Conservation (phyloP, 305 asterid genomes). For the Rubia occidens region DNA sequence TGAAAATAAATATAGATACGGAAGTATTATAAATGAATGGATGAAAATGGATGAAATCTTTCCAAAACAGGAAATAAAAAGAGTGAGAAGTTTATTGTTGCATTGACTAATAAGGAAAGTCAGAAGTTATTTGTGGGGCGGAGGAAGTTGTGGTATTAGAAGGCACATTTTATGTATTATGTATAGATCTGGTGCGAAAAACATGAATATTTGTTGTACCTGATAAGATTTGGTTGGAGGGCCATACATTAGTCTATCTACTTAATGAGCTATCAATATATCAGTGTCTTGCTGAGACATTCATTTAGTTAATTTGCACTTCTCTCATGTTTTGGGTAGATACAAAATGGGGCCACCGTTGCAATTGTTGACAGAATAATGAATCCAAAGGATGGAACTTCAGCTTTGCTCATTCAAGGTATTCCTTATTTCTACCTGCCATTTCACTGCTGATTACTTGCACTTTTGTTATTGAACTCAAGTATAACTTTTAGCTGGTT, state of each 20-base stretch:
- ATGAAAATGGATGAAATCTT: neutral
- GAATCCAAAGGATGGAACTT: slow-evolving; percentile 62
- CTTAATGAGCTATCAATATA: neutral
- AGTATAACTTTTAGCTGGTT: slow-evolving; percentile 17
- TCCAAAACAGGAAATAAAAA: neutral
- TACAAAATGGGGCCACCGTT: slow-evolving; percentile 31
- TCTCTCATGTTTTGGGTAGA: slow-evolving; percentile 37
- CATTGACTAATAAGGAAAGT: neutral
- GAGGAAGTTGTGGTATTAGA: neutral
- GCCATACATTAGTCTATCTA: neutral
- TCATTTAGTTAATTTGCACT: slow-evolving; percentile 23
- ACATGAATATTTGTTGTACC: neutral
- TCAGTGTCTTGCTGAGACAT: slow-evolving; percentile 8
- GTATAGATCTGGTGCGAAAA: neutral
- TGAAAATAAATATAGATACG: too few relatives aligned
- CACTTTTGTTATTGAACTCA: slow-evolving; percentile 10
- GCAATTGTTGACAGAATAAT: slow-evolving; percentile 49
- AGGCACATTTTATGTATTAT: neutral
- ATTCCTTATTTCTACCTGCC: slow-evolving; percentile 20
- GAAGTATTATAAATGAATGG: too few relatives aligned
- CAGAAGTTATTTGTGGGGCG: neutral
- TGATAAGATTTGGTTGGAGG: neutral
- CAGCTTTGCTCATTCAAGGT: slow-evolving; percentile 85
- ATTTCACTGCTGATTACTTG: slow-evolving; percentile 13
- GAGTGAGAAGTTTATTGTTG: neutral